Evolutionary conservation across 148 eudicot genomes (phyloP).

Genomic region (Fallopia convolvulus): DNA sequence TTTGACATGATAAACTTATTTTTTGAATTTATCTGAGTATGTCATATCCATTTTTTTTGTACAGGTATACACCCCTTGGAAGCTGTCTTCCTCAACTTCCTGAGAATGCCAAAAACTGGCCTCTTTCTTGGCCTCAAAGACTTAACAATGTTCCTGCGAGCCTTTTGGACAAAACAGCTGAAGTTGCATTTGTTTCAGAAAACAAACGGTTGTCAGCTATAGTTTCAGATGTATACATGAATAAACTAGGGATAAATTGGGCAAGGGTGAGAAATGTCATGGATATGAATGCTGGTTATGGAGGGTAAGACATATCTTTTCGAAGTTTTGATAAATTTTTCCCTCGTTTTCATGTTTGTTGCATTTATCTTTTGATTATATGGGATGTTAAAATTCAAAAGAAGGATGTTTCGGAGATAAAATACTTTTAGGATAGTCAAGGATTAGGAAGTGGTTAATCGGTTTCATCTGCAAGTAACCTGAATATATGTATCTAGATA

Average conservation of each 20-base stretch:
- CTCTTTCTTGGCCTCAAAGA: slow-evolving; percentile 80
- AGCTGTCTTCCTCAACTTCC: slow-evolving; percentile 66
- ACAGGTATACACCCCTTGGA: slow-evolving; percentile 74
- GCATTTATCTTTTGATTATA: background rate
- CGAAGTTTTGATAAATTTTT: background rate
- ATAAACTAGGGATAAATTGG: slow-evolving; percentile 64
- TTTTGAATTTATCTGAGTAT: background rate
- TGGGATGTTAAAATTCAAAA: background rate
- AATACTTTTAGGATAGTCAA: background rate
- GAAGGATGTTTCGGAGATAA: background rate
- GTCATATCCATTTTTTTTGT: background rate
- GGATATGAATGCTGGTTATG: slow-evolving; percentile 96
- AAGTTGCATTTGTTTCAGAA: slow-evolving; percentile 44
- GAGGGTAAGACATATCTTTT: slow-evolving; percentile 57
- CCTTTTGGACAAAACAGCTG: slow-evolving; percentile 47
- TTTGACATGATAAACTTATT: background rate
- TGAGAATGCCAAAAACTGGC: slow-evolving; percentile 45
- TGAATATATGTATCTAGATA: background rate
- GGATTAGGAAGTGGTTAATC: background rate
- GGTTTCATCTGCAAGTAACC: background rate
- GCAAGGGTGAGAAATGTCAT: slow-evolving; percentile 71
- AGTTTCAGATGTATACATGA: slow-evolving; percentile 61
- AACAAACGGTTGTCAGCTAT: slow-evolving; percentile 64
- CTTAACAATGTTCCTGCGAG: slow-evolving; percentile 49
- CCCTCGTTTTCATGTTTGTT: background rate